Conservation (phyloP, 495 filamentous ascomycete species). For the Cudoniella acicularis region DNA sequence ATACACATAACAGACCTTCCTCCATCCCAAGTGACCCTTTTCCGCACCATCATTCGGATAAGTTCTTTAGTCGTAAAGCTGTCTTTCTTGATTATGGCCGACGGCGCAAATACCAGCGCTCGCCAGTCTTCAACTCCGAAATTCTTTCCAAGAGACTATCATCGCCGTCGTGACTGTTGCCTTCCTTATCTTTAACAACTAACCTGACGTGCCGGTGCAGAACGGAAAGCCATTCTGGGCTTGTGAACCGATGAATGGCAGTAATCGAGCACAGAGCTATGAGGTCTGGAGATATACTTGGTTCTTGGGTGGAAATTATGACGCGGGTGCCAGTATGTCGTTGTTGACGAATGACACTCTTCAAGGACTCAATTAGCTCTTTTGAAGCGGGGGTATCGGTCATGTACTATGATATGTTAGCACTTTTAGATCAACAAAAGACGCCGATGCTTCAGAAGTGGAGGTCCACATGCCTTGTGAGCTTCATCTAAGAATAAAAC, state of each 20-base stretch:
- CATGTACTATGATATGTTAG: conserved; percentile 39
- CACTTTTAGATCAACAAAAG: too few species aligned
- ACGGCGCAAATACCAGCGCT: background rate
- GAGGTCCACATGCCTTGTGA: conserved; percentile 31
- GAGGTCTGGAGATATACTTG: conserved; percentile 63
- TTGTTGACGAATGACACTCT: conserved; percentile 63
- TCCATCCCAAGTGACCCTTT: background rate
- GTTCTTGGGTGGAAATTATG: conserved; percentile 74
- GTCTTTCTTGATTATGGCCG: background rate
- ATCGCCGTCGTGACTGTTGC: background rate
- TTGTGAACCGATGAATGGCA: conserved; percentile 70
- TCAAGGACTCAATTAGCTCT: conserved; percentile 58
- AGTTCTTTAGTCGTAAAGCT: background rate
- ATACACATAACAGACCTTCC: background rate
- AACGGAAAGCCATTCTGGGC: conserved; percentile 28
- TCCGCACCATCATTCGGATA: background rate
- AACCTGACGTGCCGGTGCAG: background rate
- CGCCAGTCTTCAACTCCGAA: background rate
- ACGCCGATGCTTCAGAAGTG: too few species aligned
- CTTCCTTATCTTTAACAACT: conserved; percentile 4
- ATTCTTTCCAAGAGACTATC: background rate
- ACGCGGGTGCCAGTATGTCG: conserved; percentile 64
- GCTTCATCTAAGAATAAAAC: conserved; percentile 41
- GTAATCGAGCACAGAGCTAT: conserved; percentile 67
- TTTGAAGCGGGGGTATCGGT: conserved; percentile 39